Evolutionary conservation across 2,329 filamentous ascomycete species (phyloP).

Genomic region (Rachicladosporium sp.): DNA sequence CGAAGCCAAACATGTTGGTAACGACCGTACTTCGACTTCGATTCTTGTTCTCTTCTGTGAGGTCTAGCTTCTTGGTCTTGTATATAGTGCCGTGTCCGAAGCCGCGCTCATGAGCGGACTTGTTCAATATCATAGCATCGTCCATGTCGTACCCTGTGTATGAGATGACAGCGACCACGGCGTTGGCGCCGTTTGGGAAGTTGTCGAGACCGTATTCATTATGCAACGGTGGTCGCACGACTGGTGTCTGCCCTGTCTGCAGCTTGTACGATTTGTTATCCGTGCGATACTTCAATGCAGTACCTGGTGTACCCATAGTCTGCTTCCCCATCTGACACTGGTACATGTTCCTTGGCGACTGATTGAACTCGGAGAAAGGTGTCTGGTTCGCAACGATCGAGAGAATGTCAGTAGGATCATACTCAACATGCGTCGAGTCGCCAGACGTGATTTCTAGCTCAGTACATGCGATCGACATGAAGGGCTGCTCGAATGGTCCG

Average conservation of each 20-base stretch:
- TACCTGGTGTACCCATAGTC: constrained; percentile 92
- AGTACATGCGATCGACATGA: constrained; percentile 94
- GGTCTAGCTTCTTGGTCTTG: constrained; percentile 85
- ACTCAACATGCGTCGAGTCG: constrained; percentile 85
- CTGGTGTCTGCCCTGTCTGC: constrained; percentile 89
- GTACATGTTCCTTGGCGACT: constrained; percentile 98
- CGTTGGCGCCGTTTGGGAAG: constrained; percentile 93
- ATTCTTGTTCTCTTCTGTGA: constrained; percentile 58
- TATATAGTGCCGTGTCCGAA: constrained; percentile 95
- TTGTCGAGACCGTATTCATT: constrained; percentile 96
- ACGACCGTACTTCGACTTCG: constrained; percentile 44
- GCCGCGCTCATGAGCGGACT: constrained; percentile 87
- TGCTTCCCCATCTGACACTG: constrained; percentile 96
- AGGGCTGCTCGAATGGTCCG: constrained; percentile 89
- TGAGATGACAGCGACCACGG: constrained; percentile 91
- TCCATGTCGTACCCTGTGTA: constrained; percentile 99
- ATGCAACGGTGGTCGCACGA: constrained; percentile 83
- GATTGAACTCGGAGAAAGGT: constrained; percentile 96
- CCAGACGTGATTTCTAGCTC: constrained; percentile 78
- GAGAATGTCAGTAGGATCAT: constrained; percentile 87
- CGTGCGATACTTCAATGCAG: constrained; percentile 71
- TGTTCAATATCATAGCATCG: constrained; percentile 99
- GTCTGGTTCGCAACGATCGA: constrained; percentile 98
- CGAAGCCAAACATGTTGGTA: constrained; percentile 81
- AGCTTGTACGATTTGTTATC: constrained; percentile 96